Conservation (phyloP, 352 stramenopile species). For the Pythium myriotylum region DNA sequence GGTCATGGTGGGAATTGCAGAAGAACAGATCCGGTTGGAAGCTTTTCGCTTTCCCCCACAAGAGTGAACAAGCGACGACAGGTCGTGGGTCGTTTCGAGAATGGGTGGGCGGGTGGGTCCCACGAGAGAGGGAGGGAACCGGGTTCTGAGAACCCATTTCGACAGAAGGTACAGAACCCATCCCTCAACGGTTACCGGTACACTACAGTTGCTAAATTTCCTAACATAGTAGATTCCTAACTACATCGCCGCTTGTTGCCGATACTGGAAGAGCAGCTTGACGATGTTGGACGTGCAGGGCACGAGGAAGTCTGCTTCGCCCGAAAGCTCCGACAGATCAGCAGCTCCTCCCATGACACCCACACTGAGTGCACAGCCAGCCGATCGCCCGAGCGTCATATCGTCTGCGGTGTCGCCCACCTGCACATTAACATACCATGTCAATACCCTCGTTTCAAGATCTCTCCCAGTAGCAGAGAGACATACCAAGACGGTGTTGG, state of each 20-base stretch:
- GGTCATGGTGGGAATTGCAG: conserved; percentile 13
- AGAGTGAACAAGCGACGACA: conserved; percentile 23
- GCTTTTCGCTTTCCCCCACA: conserved; percentile 36
- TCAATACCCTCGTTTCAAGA: background rate
- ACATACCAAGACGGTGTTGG: conserved; percentile 51
- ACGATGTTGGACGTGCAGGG: conserved; percentile 46
- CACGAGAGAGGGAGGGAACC: too few species aligned
- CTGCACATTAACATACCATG: conserved; percentile 11
- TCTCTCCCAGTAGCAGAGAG: too few species aligned
- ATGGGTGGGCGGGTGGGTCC: background rate
- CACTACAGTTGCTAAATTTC: conserved; percentile 1
- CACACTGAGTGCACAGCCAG: conserved; percentile 42
- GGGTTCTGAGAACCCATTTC: too few species aligned
- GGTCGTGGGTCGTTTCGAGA: conserved; percentile 16
- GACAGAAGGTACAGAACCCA: too few species aligned
- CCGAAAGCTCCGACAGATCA: conserved; percentile 40
- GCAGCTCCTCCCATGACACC: conserved; percentile 48
- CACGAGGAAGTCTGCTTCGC: conserved; percentile 53
- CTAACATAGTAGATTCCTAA: conserved; percentile 5
- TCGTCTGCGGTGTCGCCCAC: conserved; percentile 55
- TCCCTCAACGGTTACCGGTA: too few species aligned
- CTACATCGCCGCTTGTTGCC: conserved; percentile 13
- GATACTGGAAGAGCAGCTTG: conserved; percentile 48
- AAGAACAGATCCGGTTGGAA: conserved; percentile 7
- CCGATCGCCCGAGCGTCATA: conserved; percentile 37